A percentile compares a stretch with the other conserved stretches of the same genome.
Conservation (phyloP, 306 rosid genomes). For the Quercus bicolor region DNA sequence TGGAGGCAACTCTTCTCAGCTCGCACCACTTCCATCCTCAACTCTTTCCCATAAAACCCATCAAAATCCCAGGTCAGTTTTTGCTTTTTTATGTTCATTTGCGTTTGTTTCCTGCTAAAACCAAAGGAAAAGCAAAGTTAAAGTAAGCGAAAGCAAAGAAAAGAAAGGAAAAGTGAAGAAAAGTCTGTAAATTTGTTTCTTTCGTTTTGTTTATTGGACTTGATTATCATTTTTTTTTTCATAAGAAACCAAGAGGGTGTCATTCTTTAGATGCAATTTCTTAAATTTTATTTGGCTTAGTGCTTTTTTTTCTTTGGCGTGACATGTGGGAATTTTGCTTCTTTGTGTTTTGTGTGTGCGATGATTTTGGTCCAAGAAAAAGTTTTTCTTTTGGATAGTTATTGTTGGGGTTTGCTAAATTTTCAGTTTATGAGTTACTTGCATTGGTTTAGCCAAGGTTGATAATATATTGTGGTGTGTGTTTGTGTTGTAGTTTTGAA, state of each 20-base stretch:
- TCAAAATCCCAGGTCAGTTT: slow-evolving; percentile 46
- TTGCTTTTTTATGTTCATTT: background rate
- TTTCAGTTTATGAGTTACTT: background rate
- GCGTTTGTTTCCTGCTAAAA: slow-evolving; percentile 1
- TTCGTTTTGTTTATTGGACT: background rate
- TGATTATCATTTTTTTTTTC: background rate
- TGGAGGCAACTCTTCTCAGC: slow-evolving; percentile 68
- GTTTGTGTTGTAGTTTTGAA: background rate
- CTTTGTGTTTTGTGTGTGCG: background rate
- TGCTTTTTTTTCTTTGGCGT: background rate
- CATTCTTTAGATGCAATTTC: background rate
- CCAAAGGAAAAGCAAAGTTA: background rate
- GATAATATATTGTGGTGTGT: background rate
- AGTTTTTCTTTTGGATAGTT: background rate
- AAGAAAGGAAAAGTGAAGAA: background rate
- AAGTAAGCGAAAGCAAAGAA: background rate
- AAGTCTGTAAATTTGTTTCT: background rate
- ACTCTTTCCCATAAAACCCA: slow-evolving; percentile 20
- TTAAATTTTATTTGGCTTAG: background rate
- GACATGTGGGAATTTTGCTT: background rate
- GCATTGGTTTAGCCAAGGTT: background rate
- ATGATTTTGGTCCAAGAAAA: background rate
- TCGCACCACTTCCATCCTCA: slow-evolving; percentile 35
- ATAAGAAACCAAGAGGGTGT: background rate
- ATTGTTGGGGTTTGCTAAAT: background rate